Evolutionary conservation across 2,329 filamentous ascomycete species (phyloP).

Genomic region (Neocucurbitaria cava): DNA sequence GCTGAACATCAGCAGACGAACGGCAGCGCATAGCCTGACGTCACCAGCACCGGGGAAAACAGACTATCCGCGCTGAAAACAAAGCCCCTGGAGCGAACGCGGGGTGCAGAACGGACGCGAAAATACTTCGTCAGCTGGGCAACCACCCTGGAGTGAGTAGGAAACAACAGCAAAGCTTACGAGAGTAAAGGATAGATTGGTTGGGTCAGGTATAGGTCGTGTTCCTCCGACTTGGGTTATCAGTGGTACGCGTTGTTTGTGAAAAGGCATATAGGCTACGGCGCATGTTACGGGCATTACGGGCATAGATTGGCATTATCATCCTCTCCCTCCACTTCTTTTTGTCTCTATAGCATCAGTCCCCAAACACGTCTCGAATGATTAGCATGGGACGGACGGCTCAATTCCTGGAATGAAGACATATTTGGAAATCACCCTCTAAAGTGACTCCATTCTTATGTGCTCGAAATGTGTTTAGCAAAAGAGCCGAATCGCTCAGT

Average conservation of each 20-base stretch:
- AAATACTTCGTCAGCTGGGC: too few species aligned
- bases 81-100: neutral
- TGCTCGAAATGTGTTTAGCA: too few species aligned
- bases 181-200: neutral
- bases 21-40: conserved; percentile 29
- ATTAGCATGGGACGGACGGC: neutral
- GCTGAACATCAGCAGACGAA: conserved; percentile 76
- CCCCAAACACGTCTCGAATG: neutral
- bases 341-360: neutral
- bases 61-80: conserved; percentile 1
- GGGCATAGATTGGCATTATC: neutral
- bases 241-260: neutral
- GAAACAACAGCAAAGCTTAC: neutral
- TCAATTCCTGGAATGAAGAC: neutral
- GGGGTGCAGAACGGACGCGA: neutral
- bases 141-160: too few species aligned
- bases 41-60: conserved; percentile 18
- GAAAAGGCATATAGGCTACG: neutral
- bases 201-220: neutral
- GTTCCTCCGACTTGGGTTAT: neutral
- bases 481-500: too few species aligned
- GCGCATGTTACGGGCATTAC: neutral
- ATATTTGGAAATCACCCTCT: neutral
- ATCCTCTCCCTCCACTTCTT: neutral
- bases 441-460: neutral